phyloP scores from a whole-genome alignment of 495 filamentous ascomycete genomes.

The Astrothelium subdiscretum region DNA sequence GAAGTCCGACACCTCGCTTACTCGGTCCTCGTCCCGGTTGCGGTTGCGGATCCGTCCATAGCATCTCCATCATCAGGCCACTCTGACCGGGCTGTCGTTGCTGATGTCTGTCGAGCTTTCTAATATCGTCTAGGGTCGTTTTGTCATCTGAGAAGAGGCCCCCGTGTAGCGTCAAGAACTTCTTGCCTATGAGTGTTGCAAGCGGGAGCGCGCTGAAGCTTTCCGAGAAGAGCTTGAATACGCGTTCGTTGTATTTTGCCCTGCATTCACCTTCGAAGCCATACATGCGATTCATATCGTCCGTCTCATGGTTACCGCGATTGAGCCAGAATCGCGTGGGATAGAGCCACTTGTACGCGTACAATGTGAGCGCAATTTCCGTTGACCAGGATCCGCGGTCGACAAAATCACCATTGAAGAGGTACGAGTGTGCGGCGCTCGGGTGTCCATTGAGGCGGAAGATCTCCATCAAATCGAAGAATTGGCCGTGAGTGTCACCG shows the following conservation, averaged over 20 bases:
- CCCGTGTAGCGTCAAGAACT: slow-evolving; percentile 88
- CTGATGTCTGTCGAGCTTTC: slow-evolving; percentile 80
- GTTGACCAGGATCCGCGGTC: slow-evolving; percentile 96
- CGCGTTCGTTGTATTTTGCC: slow-evolving; percentile 90
- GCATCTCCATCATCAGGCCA: slow-evolving; percentile 99
- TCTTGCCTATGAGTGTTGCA: slow-evolving; percentile 81
- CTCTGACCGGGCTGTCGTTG: slow-evolving; percentile 92
- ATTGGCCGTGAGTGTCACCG: slow-evolving; percentile 98
- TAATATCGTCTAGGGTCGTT: slow-evolving; percentile 78
- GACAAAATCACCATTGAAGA: slow-evolving; percentile 99
- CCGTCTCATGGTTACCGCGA: slow-evolving; percentile 97
- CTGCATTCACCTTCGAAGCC: slow-evolving; percentile 98
- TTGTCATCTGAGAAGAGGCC: slow-evolving; percentile 98
- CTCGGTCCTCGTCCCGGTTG: slow-evolving; percentile 79
- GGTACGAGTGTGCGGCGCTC: slow-evolving; percentile 72
- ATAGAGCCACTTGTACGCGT: slow-evolving; percentile 92
- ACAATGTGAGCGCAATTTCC: slow-evolving; percentile 86
- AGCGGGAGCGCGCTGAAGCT: slow-evolving; percentile 92
- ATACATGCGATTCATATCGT: slow-evolving; percentile 99
- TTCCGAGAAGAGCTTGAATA: slow-evolving; percentile 97
- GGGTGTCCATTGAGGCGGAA: slow-evolving; percentile 86
- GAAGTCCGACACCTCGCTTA: slow-evolving; percentile 92
- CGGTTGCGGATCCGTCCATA: slow-evolving; percentile 94
- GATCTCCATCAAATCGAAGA: slow-evolving; percentile 91
- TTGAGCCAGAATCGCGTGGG: slow-evolving; percentile 89